Evolutionary conservation across 331 rosid genomes (phyloP), one percentile per base, ranked within the genome.

Genomic region (Acacia pycnantha): DNA sequence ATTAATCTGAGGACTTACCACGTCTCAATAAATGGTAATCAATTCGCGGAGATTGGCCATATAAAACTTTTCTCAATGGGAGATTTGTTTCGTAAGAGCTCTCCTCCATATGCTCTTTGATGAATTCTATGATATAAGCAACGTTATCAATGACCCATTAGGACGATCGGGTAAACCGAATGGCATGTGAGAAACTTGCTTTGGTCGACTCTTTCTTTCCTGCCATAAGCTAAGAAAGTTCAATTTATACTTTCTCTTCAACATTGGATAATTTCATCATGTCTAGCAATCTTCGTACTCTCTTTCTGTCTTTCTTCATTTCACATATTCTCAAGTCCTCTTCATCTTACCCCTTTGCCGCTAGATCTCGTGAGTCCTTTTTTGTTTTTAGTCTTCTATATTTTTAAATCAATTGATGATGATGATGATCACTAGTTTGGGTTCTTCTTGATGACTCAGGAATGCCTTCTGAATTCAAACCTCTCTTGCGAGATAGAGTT

Each of bases 41-140:
- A 41, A 24, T 67, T 70, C 37, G 6, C 31, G 62, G 70, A 33
- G 70, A 22, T 67, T 21, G 37, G 58, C 54, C 69, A 74, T 50
- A 68, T 48, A 47, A 58, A 77, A 59, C 5, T n/a, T 22, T 76
- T 76, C 48, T 31, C 24, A 26, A 4, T 16, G 58, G 2, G 37
- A 47, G n/a, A 70, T 8, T 24, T 77, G 27, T 44, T 74, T 70
- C 58, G 26, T 15, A 40, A 1, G 12, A 72, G 48, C 51, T 77
- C 66, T 71, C 59, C 71, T 72, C 79, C 48, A 48, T 19, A 48
- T 26, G 68, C 26, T 35, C 74, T 61, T 79, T 70, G 75, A 74
- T 82, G 62, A 81, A 75, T 72, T 77, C 79, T n/a, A 76, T 50
- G 48, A 64, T 46, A 51, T 54, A 83, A 67, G 73, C 44, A 43